These are phyloP conservation scores for Albifimbria verrucaria DNA, from an alignment of 2,329 filamentous ascomycete species.

Conservation along the genomic window DNA sequence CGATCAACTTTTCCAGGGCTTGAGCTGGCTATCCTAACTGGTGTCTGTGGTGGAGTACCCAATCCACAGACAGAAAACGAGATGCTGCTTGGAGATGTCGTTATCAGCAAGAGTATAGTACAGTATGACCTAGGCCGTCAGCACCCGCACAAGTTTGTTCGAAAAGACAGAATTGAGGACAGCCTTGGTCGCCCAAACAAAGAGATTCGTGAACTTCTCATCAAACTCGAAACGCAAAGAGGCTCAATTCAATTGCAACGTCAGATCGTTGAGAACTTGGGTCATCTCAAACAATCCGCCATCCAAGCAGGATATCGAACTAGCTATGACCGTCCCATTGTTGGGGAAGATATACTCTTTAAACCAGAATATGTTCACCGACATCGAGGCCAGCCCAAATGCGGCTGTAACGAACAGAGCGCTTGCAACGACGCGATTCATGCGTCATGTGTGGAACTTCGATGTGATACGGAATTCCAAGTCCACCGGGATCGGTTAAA, in stretches of 20 bases:
- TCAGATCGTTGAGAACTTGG: not conserved
- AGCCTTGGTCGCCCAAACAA: constrained; percentile 6
- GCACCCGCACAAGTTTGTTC: constrained; percentile 14
- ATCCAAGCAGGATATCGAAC: not conserved
- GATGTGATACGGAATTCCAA: no score
- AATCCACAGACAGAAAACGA: constrained; percentile 5
- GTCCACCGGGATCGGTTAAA: no score
- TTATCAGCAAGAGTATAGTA: constrained; percentile 23
- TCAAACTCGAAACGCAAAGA: no score
- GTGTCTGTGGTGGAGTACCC: constrained; percentile 27
- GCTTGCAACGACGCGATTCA: no score
- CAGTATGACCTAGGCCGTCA: constrained; percentile 24
- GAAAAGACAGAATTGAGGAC: constrained; percentile 19
- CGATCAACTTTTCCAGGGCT: constrained; percentile 23
- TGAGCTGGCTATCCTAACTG: constrained; percentile 26
- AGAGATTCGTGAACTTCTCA: not conserved
- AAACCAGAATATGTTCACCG: no score
- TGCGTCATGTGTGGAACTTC: no score
- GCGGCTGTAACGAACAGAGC: no score
- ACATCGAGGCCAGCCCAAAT: no score
- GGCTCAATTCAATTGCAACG: no score
- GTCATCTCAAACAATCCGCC: not conserved
- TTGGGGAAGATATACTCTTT: constrained; percentile 22
- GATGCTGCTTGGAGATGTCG: constrained; percentile 19
- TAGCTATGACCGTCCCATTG: constrained; percentile 19